Evolutionary conservation across 306 rosid genomes (phyloP), one percentile per base, ranked within the genome.

Genomic region (Sophora flavescens): DNA sequence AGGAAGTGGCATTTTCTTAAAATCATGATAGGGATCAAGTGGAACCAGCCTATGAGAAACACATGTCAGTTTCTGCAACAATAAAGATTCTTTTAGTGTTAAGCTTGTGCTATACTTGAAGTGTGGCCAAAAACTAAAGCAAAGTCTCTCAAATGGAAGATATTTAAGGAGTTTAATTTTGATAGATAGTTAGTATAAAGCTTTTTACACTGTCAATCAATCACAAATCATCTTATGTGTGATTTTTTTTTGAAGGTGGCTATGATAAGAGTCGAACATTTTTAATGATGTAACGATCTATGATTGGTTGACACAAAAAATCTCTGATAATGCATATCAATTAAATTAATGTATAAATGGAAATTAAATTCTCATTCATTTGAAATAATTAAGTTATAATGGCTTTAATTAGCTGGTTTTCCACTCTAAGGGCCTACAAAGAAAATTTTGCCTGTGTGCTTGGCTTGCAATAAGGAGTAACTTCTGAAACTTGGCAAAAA

Each of bases 21-120:
- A 78, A 63, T 16, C 65, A n/a, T 58, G 52, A 68, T 53, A 15
- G 65, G 63, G 71, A 4, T 41, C 60, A 50, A 50, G 67, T 22
- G 53, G 42, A 58, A 69, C 77, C 48, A 73, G 33, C 68, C 62
- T 81, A 56, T 15, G 66, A 80, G 59, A 82, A 52, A 74, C 38
- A 26, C 65, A 69, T 6, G 48, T 71, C 70, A 66, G 66, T 78
- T 53, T 80, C 80, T 13, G 35, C 17, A 52, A 30, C 54, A 64
- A 52, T 28, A 75, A 13, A 44, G 70, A 32, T 62, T 77, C 56
- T 73, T 30, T 50, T 63, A 33, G 11, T 76, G 41, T 16, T 74
- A 54, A 54, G 66, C 76, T 68, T 72, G 59, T 79, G 52, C 63
- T 5, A n/a, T 75, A 57, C 54, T n/a, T 52, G 74, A 59, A 54